Evolutionary conservation across 2,329 filamentous ascomycete genomes (phyloP).

Genomic region (Colletotrichum horii): DNA sequence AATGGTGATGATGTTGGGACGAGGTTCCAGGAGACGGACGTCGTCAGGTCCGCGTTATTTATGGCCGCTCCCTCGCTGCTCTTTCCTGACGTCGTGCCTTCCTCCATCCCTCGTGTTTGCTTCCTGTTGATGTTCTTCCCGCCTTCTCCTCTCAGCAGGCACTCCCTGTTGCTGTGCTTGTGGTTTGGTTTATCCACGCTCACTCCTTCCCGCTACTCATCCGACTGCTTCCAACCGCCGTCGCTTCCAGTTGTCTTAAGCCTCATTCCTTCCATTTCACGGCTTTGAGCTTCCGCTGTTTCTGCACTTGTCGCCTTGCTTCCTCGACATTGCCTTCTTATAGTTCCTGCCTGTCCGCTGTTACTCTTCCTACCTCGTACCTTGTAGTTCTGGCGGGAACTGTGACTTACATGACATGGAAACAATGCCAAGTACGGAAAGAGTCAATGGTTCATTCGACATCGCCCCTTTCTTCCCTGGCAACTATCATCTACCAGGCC

Average conservation of each 20-base stretch:
- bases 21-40: background rate
- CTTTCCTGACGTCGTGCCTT: background rate
- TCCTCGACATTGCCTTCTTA: background rate
- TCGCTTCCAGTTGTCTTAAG: too few species aligned
- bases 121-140: background rate
- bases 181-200: background rate
- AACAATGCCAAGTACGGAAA: background rate
- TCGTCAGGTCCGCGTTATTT: background rate
- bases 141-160: background rate
- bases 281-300: too few species aligned
- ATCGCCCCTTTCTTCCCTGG: background rate
- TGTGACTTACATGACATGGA: background rate
- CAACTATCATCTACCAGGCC: background rate
- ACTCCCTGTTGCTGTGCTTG: background rate
- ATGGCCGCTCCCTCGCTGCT: background rate
- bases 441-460: background rate
- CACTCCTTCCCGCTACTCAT: background rate
- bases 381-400: background rate
- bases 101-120: background rate
- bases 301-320: background rate
- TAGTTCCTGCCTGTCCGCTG: background rate
- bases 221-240: background rate
- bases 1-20: background rate
- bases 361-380: background rate
- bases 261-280: too few species aligned